Conservation (phyloP, 331 rosid genomes). For the Quercus phellos region DNA sequence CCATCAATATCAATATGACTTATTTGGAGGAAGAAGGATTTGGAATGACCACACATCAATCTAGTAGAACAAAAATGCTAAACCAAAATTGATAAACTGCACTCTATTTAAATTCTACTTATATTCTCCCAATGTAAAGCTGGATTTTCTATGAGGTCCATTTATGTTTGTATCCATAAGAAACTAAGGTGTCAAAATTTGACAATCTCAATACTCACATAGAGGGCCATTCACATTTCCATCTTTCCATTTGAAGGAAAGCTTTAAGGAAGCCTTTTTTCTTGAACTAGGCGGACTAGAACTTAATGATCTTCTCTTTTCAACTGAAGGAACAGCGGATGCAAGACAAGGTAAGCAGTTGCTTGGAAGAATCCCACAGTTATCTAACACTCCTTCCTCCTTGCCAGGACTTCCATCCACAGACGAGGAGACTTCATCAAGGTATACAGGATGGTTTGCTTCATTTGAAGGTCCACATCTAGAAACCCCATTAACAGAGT, state of each 20-base stretch:
- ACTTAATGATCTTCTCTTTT: conserved; percentile 66
- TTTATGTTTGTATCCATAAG: background rate
- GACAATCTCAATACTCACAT: conserved; percentile 42
- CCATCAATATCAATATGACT: background rate
- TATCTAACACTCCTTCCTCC: conserved; percentile 59
- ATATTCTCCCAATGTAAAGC: background rate
- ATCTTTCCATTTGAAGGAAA: conserved; percentile 69
- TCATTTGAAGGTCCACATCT: conserved; percentile 41
- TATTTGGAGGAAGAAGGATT: background rate
- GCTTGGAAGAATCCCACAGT: conserved; percentile 83
- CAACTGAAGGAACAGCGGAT: conserved; percentile 51
- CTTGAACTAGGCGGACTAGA: conserved; percentile 70
- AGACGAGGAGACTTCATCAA: conserved; percentile 63
- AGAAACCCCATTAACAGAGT: conserved; percentile 23
- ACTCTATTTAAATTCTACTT: background rate
- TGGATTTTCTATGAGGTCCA: background rate
- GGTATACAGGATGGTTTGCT: conserved; percentile 62
- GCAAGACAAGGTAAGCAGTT: conserved; percentile 90
- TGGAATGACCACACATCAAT: background rate
- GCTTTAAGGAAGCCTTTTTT: conserved; percentile 55
- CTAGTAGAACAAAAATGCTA: background rate
- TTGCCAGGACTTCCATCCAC: conserved; percentile 53
- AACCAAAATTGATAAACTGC: background rate
- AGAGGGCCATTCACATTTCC: conserved; percentile 51
- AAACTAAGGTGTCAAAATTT: background rate